A percentile compares a stretch with the other conserved stretches of the same genome.
Conservation (phyloP, 192 early-diverging fungal species). For the Linnemannia hyalina region DNA sequence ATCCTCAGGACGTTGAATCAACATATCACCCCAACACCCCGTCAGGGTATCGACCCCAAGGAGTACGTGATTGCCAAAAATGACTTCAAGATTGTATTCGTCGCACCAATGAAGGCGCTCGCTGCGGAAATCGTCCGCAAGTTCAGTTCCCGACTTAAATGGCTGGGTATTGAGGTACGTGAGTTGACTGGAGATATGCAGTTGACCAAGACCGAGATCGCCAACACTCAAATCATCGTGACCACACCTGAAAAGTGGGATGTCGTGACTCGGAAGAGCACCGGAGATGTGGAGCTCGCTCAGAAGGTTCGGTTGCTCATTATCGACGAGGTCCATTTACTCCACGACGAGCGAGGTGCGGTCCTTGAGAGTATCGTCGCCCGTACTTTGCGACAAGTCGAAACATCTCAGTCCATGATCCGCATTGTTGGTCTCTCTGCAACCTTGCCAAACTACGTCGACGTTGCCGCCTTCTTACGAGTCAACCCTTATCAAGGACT, state of each 20-base stretch:
- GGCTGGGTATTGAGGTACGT: constrained; percentile 87
- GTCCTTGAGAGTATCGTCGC: constrained; percentile 98
- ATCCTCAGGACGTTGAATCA: constrained; percentile 87
- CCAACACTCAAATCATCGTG: constrained; percentile 96
- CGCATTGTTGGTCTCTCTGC: constrained; percentile 97
- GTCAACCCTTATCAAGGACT: constrained; percentile 95
- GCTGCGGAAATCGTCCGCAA: constrained; percentile 96
- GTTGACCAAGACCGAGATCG: constrained; percentile 94
- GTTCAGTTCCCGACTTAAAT: constrained; percentile 85
- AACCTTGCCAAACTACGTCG: constrained; percentile 97
- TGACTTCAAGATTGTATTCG: constrained; percentile 98
- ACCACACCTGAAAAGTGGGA: constrained; percentile 99
- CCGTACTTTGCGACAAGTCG: constrained; percentile 90
- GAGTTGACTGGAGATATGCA: constrained; percentile 99
- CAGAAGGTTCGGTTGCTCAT: constrained; percentile 94
- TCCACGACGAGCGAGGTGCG: constrained; percentile 96
- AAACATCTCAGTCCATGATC: constrained; percentile 94
- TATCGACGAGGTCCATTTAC: constrained; percentile 97
- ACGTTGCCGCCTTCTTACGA: constrained; percentile 92
- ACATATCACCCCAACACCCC: constrained; percentile 73
- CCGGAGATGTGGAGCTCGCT: constrained; percentile 93
- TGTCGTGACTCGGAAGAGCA: constrained; percentile 96
- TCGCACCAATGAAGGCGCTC: constrained; percentile 98
- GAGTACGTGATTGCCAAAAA: constrained; percentile 77
- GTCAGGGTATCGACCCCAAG: constrained; percentile 54